Base-by-base conservation (phyloP, 805 yeast species). In the Sugiyamaella qingdaonensis region DNA sequence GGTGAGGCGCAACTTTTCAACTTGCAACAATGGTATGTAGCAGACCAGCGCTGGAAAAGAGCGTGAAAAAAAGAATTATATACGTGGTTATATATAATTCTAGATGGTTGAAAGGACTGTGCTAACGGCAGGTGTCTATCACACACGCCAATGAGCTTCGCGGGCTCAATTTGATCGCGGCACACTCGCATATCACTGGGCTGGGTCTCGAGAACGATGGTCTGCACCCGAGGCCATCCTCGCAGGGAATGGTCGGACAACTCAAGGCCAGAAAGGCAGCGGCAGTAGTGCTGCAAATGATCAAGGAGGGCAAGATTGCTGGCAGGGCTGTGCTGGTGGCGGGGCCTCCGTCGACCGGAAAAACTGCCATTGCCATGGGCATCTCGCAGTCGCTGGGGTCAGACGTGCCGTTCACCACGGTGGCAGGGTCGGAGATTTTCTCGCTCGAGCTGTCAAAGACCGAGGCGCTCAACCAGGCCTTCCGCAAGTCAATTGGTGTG, bases 331-430 rank as follows among this genome's bases (percentile, higher is more conserved):
- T 91, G 18, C 73, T 94, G 58, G 78, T 94, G 56, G 98, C 99
- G 0, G 99, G 99, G 39, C 98, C 98, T 10, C 99, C 99, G 29
- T 88, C 96, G 11, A 94, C 99, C 0, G 99, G 99, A 71, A 94
- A 94, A 70, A 94, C 99, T 2, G 99, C 99, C 36, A 81, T 94
- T 63, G 99, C 99, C 11, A 86, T 90, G 86, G 99, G 97, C 14
- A 76, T 73, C 44, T 61, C 76, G 35, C 78, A 74, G 58, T 58
- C 68, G 3, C 62, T 75, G 32, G 87, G 87, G 32, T 64, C 73
- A 11, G 89, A 84, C 58, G 97, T 94, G 54, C 99, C 99, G 37
- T 94, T 94, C 70, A 92, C 97, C 39, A 89, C 95, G 9, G 79
- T 94, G 68, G 92, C 96, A 9, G 99, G 97, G 2, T 85, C 95